Conservation (phyloP, 2,329 filamentous ascomycete genomes). For the Aspergillus flavus region DNA sequence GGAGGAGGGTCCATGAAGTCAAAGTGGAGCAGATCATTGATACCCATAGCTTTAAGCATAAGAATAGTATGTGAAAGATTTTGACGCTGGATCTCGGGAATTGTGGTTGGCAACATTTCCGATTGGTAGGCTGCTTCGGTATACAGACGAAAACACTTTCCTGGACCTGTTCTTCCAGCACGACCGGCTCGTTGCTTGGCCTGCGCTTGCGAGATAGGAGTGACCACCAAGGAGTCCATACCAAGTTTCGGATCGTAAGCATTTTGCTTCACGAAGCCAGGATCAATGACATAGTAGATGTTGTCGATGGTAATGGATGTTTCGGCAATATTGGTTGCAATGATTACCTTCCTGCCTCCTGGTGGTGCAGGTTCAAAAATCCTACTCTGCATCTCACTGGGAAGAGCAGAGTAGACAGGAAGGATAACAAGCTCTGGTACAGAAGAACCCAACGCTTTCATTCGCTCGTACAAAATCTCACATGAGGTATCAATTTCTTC, state of each 20-base stretch:
- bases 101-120: conserved; percentile 94
- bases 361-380: conserved; percentile 93
- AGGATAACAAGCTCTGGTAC: conserved; percentile 92
- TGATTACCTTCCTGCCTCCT: conserved; percentile 88
- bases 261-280: conserved; percentile 97
- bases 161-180: conserved; percentile 90
- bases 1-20: conserved; percentile 99
- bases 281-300: conserved; percentile 96
- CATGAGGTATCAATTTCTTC: conserved; percentile 97
- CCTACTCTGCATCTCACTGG: conserved; percentile 87
- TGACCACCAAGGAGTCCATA: conserved; percentile 95
- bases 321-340: conserved; percentile 97
- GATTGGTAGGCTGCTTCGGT: conserved; percentile 94
- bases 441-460: conserved; percentile 89
- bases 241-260: conserved; percentile 96
- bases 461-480: conserved; percentile 89
- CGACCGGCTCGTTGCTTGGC: conserved; percentile 92
- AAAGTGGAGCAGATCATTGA: conserved; percentile 95
- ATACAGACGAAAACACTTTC: conserved; percentile 93
- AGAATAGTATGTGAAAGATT: conserved; percentile 92
- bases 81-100: conserved; percentile 94
- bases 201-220: conserved; percentile 94
- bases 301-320: conserved; percentile 98
- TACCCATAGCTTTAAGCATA: conserved; percentile 98
- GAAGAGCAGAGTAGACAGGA: conserved; percentile 93